Conservation (phyloP, 1,139 yeast genomes). For the Hemisphaericaspora lyxosophila region DNA sequence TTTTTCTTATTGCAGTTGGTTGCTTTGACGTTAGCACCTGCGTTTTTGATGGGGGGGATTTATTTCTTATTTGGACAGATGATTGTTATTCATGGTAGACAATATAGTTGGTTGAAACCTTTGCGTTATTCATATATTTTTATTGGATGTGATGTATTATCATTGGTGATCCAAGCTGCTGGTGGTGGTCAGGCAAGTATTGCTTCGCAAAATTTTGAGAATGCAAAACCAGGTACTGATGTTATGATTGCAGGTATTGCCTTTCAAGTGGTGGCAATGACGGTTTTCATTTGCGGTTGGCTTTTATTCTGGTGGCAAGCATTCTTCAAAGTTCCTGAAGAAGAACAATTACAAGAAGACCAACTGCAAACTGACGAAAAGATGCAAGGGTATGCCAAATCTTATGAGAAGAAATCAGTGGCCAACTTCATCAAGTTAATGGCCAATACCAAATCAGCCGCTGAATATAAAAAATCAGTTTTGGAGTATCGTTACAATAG, state of each 20-base stretch:
- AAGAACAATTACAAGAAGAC: too few species aligned
- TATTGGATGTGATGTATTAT: conserved; percentile 60
- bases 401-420: conserved; percentile 17
- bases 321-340: conserved; percentile 24
- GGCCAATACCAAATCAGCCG: conserved; percentile 21
- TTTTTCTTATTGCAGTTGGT: conserved; percentile 65
- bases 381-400: background rate
- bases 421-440: conserved; percentile 24
- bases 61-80: conserved; percentile 74
- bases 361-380: conserved; percentile 1
- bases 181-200: conserved; percentile 80
- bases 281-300: conserved; percentile 58
- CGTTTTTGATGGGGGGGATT: conserved; percentile 83
- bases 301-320: conserved; percentile 48
- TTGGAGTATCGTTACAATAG: conserved; percentile 36
- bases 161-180: conserved; percentile 73
- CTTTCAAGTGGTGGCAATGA: conserved; percentile 75
- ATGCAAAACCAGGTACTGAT: conserved; percentile 56
- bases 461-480: conserved; percentile 17
- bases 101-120: conserved; percentile 62
- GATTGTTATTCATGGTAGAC: conserved; percentile 64
- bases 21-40: conserved; percentile 76
- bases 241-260: conserved; percentile 81
- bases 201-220: conserved; percentile 35
- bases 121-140: conserved; percentile 71